Conservation (phyloP, 169 alveolate species). For the Plasmodium adleri region DNA sequence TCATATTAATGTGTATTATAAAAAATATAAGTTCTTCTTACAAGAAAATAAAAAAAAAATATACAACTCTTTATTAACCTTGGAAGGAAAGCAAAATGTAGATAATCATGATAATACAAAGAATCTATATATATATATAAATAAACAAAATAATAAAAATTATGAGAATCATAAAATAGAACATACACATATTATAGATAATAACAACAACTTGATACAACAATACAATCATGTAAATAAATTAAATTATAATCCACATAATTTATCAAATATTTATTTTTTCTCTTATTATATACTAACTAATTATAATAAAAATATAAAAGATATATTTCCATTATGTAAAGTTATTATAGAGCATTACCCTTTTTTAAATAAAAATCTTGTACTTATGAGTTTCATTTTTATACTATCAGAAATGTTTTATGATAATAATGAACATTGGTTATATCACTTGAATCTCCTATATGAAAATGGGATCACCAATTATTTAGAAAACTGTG, state of each 20-base stretch:
- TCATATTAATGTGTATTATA: neutral
- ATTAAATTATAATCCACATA: slow-evolving; percentile 4
- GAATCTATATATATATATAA: neutral
- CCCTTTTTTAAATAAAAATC: slow-evolving; percentile 19
- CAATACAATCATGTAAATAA: neutral
- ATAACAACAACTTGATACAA: neutral
- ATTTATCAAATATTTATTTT: slow-evolving; percentile 39
- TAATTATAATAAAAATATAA: slow-evolving; percentile 1
- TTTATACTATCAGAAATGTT: slow-evolving; percentile 30
- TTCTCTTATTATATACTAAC: slow-evolving; percentile 30
- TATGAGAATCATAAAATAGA: neutral
- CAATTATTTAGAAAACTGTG: neutral
- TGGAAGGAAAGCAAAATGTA: no score
- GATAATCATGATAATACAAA: neutral
- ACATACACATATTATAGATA: neutral
- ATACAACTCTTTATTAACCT: neutral
- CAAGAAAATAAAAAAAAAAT: neutral
- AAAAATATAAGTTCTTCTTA: neutral
- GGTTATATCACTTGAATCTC: slow-evolving; percentile 1
- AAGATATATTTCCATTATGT: slow-evolving; percentile 19
- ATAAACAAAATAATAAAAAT: neutral
- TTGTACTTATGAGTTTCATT: slow-evolving; percentile 32
- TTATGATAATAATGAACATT: slow-evolving; percentile 2
- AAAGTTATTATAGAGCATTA: slow-evolving; percentile 23
- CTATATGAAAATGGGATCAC: neutral